phyloP scores from a whole-genome alignment of 2,329 filamentous ascomycete species.

The Hymenoscyphus infarciens region DNA sequence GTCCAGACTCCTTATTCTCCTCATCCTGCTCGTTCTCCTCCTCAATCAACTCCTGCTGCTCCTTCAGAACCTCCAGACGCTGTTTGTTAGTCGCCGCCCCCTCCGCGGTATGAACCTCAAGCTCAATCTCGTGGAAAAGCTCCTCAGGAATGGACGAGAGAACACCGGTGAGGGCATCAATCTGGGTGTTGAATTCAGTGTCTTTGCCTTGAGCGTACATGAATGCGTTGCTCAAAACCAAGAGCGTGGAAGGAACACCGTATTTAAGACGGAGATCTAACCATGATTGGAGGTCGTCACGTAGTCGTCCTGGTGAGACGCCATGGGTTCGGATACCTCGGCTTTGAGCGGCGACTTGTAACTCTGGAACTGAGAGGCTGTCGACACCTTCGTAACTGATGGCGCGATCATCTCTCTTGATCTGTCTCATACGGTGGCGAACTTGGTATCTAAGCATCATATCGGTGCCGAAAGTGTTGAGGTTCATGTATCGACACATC shows the following conservation, averaged over 20 bases:
- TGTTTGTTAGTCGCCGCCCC: conserved; percentile 98
- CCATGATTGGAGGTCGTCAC: conserved; percentile 91
- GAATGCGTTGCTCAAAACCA: conserved; percentile 96
- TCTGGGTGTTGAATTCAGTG: conserved; percentile 78
- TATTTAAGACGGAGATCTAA: conserved; percentile 89
- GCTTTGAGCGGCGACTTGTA: conserved; percentile 87
- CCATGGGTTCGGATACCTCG: conserved; percentile 91
- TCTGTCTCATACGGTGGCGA: conserved; percentile 96
- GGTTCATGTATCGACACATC: conserved; percentile 98
- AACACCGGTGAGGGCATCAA: conserved; percentile 88
- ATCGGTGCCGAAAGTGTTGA: conserved; percentile 95
- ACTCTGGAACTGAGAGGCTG: conserved; percentile 84
- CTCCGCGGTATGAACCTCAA: conserved; percentile 95
- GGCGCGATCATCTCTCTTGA: conserved; percentile 94
- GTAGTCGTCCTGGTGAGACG: conserved; percentile 80
- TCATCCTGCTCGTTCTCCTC: conserved; percentile 94
- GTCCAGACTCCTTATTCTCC: conserved; percentile 70
- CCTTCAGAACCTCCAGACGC: conserved; percentile 94
- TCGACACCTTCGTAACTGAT: conserved; percentile 94
- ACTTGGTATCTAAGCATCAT: conserved; percentile 97
- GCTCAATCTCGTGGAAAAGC: conserved; percentile 98
- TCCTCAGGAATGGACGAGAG: conserved; percentile 95
- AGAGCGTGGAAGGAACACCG: conserved; percentile 90
- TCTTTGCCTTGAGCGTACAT: conserved; percentile 89
- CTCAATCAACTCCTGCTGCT: conserved; percentile 96